These are phyloP conservation scores for Camelina laxa DNA, from an alignment of 345 rosid species.

Conservation along the genomic window DNA sequence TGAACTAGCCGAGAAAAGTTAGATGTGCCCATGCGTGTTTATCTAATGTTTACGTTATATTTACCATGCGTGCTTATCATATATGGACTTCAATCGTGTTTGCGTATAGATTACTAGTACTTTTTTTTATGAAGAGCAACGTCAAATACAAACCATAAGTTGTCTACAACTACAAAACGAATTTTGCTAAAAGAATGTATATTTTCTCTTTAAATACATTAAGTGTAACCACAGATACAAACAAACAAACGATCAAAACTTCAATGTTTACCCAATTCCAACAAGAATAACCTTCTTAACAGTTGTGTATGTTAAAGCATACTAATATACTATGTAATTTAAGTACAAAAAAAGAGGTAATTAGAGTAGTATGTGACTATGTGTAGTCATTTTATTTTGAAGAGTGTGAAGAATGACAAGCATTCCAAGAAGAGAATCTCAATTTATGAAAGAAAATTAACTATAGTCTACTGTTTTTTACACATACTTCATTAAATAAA, in stretches of 20 bases:
- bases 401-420: conserved; percentile 16
- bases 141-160: no score
- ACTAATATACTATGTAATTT: background rate
- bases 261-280: background rate
- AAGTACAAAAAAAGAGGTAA: background rate
- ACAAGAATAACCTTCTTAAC: background rate
- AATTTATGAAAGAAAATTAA: conserved; percentile 19
- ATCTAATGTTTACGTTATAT: background rate
- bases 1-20: background rate
- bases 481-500: background rate
- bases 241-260: background rate
- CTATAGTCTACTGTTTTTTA: background rate
- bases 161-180: no score
- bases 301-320: background rate
- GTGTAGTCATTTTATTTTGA: background rate
- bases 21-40: background rate
- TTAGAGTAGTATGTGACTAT: background rate
- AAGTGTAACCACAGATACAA: no score
- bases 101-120: no score
- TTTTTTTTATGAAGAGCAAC: no score
- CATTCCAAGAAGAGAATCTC: conserved; percentile 25
- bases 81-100: background rate
- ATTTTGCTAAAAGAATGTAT: no score
- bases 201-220: no score
- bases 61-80: no score